Base-by-base conservation (phyloP, 78 protist species). In the Diacronema lutheri region DNA sequence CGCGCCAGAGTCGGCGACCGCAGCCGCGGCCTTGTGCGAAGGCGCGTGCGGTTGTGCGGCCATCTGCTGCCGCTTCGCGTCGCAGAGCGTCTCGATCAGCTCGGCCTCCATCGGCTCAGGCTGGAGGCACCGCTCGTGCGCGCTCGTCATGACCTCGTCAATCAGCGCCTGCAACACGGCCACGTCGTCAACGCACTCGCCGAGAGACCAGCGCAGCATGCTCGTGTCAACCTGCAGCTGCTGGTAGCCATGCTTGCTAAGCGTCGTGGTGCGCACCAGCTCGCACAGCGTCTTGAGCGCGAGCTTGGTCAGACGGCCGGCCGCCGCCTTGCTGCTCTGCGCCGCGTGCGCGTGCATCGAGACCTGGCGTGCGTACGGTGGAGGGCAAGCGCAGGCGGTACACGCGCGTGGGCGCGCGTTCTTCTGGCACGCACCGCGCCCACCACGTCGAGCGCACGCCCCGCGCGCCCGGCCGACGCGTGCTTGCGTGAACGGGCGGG, bases 241-340 rank as follows among this genome's bases (percentile, higher is more conserved):
- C 76, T 68, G 76, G 50, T 33, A 68, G 25, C 76, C 76, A 7
- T 68, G 35, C 31, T 14, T 0, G 14, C 37, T 11, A 13, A 68
- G 37, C 5, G 76, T 68, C n/a, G 23, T 1, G 23, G 1, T 0
- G 29, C 76, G 76, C 76, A 38, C 41, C 25, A 25, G 50, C 76
- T 68, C 76, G n/a, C 14, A 21, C 26, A 68, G 76, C 41, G 76
- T 38, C n/a, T 68, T 68, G 31, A 68, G 76, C n/a, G 76, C 37
- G 21, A 68, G 76, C 76, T 37, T 68, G 76, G n/a, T 12, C 5
- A 68, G n/a, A 55, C 37, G 76, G 29, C 26, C 31, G 50, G 50
- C 50, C 50, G 50, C 50, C 16, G 50, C 50, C 16, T 7, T 3
- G 16, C 16, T 44, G 50, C 50, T 44, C 3, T 7, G 16, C 16